Conservation (phyloP, 352 stramenopile species). For the Phytophthora melonis region DNA sequence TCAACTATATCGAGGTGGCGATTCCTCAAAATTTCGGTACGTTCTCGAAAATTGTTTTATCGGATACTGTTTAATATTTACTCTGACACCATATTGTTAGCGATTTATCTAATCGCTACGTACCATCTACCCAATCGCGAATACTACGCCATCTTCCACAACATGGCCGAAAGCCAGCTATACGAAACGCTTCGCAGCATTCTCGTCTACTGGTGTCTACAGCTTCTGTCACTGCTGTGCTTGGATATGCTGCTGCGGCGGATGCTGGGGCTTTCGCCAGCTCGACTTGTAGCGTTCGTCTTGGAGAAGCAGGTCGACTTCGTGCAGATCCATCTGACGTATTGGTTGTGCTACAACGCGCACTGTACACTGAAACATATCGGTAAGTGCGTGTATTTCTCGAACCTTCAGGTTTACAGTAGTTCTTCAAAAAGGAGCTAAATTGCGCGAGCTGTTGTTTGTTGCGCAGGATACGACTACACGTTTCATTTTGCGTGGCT, state of each 20-base stretch:
- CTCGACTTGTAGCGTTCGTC: slow-evolving; percentile 48
- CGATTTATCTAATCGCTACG: slow-evolving; percentile 5
- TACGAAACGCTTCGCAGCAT: slow-evolving; percentile 2
- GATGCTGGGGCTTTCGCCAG: slow-evolving; percentile 7
- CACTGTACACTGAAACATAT: slow-evolving; percentile 9
- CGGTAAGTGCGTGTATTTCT: not conserved
- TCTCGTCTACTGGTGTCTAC: slow-evolving; percentile 8
- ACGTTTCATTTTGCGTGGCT: slow-evolving; percentile 16
- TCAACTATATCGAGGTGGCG: not conserved
- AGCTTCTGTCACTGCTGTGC: slow-evolving; percentile 16
- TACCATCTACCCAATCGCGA: slow-evolving; percentile 23
- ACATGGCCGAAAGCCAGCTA: slow-evolving; percentile 6
- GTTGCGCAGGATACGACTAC: slow-evolving; percentile 17
- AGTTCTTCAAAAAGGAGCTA: not conserved
- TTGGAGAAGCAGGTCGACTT: slow-evolving; percentile 30
- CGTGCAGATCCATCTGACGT: slow-evolving; percentile 36
- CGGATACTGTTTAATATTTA: no score
- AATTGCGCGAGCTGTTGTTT: not conserved
- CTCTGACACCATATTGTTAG: not conserved
- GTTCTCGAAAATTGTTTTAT: no score
- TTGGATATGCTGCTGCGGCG: not conserved
- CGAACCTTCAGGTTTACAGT: no score
- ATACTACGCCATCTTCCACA: slow-evolving; percentile 9
- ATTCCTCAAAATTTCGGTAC: not conserved
- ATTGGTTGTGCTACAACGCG: slow-evolving; percentile 44